Evolutionary conservation across 2,329 filamentous ascomycete species (phyloP).

Genomic region (Elsinoe fawcettii): DNA sequence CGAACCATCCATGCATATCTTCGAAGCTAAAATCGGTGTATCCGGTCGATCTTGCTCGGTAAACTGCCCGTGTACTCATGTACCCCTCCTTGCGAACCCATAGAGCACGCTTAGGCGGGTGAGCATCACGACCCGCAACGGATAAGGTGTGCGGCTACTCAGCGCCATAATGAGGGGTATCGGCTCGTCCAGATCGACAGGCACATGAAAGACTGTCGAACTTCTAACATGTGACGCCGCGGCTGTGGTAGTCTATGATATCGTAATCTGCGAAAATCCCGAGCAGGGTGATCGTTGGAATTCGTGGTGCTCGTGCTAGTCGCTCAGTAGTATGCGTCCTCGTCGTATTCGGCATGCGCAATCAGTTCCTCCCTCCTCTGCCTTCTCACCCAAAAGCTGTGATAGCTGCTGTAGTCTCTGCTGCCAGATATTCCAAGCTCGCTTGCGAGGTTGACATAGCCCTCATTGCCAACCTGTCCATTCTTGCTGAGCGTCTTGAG

Average conservation of each 20-base stretch:
- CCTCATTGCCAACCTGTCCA: conserved; percentile 23
- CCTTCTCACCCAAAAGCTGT: conserved; percentile 23
- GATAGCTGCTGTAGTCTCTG: conserved; percentile 28
- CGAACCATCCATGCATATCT: background rate
- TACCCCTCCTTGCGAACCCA: background rate
- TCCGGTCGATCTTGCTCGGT: background rate
- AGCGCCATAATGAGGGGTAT: conserved; percentile 2
- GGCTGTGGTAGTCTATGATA: background rate
- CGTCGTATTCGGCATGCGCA: background rate
- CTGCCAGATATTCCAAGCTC: conserved; percentile 25
- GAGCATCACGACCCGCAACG: background rate
- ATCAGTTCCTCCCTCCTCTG: conserved; percentile 17
- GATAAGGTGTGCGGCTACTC: background rate
- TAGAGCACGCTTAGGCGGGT: background rate
- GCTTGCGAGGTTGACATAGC: conserved; percentile 29
- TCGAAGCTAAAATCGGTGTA: background rate
- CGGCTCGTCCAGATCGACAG: conserved; percentile 9
- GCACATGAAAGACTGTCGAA: background rate
- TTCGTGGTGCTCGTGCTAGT: too few species aligned
- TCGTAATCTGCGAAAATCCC: background rate
- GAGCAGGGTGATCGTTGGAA: too few species aligned
- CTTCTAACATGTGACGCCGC: conserved; percentile 2
- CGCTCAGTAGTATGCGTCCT: background rate
- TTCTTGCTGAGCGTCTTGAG: conserved; percentile 23
- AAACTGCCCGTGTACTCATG: background rate